phyloP scores from a whole-genome alignment of 306 rosid species.

The Quercus aquifolioides region DNA sequence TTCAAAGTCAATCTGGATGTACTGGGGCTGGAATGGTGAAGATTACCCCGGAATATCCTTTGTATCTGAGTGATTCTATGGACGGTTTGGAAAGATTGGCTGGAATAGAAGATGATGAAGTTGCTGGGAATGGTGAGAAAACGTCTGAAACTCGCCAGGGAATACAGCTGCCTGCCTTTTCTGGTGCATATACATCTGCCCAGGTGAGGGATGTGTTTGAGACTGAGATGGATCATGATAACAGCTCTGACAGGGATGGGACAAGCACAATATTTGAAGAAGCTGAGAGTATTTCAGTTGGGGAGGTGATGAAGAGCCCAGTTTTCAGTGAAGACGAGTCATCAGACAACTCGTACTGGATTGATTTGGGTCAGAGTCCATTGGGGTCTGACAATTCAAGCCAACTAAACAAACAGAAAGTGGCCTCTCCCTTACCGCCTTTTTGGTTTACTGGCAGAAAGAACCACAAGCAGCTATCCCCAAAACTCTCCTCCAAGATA shows the following conservation, averaged over 20 bases:
- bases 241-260: slow-evolving; percentile 84
- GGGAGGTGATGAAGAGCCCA: slow-evolving; percentile 97
- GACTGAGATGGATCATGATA: slow-evolving; percentile 87
- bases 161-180: slow-evolving; percentile 83
- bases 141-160: slow-evolving; percentile 58
- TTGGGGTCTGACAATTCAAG: slow-evolving; percentile 63
- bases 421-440: slow-evolving; percentile 77
- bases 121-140: slow-evolving; percentile 41
- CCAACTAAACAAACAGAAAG: slow-evolving; percentile 57
- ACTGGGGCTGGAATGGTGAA: slow-evolving; percentile 97
- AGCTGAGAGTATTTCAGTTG: slow-evolving; percentile 79
- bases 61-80: slow-evolving; percentile 81
- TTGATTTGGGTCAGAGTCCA: slow-evolving; percentile 97
- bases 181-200: slow-evolving; percentile 84
- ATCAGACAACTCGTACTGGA: slow-evolving; percentile 86
- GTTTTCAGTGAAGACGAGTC: slow-evolving; percentile 96
- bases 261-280: slow-evolving; percentile 97
- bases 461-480: slow-evolving; percentile 56
- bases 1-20: slow-evolving; percentile 82
- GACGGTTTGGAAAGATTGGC: slow-evolving; percentile 72
- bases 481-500: slow-evolving; percentile 63
- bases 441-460: slow-evolving; percentile 69
- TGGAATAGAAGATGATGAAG: slow-evolving; percentile 64
- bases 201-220: slow-evolving; percentile 95
- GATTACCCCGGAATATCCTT: slow-evolving; percentile 85